Base-by-base conservation (phyloP, 2,329 filamentous ascomycete species). In the Monosporascus sp. region DNA sequence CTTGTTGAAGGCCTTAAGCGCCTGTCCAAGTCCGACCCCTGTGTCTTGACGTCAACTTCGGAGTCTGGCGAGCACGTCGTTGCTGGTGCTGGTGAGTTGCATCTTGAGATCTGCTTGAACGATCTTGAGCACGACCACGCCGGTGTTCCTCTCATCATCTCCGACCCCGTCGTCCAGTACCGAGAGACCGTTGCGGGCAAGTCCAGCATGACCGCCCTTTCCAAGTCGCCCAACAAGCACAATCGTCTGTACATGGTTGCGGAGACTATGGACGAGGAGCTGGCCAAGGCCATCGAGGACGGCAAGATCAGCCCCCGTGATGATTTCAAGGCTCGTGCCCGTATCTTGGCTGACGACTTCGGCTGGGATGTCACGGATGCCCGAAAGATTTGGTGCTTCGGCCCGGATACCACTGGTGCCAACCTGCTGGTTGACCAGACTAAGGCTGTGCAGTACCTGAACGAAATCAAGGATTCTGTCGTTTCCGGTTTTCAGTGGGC, bases 181-280 rank as follows among this genome's bases (percentile, higher is more conserved):
- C 92, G 94, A 85, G 94, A 99, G 86, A 96, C 93, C 62, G 93
- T 99, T 70, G 76, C 77, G 66, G 82, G 62, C 69, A 86, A 85
- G 72, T 97, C 94, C 52, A 90, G 86, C 84, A 97, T 97, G 70
- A 95, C 90, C 71, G 94, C 94, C 65, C 84, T 99, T 70, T 97
- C 94, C 78, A 99, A 99, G 85, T 99, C 94, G 48, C 94, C 94
- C 81, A 99, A 99, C 89, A 99, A 99, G 91, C 94, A 99, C 89
- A 99, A 99, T 86, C 93, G 94, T 91, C 84, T 99, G 58, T 99
- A 97, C 84, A 87, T 99, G 79, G 85, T 84, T 76, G 94, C 94
- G 62, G 80, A 91, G 78, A 94, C 94, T 67, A 82, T 99, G 53
- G 85, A 85, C 46, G 94, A 99, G 84, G 94, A 97, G 67, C 87